Percentiles rank a stretch among this genome's conserved stretches.
Evolutionary conservation across 805 yeast genomes (phyloP).

Genomic region (Spathaspora girioi): DNA sequence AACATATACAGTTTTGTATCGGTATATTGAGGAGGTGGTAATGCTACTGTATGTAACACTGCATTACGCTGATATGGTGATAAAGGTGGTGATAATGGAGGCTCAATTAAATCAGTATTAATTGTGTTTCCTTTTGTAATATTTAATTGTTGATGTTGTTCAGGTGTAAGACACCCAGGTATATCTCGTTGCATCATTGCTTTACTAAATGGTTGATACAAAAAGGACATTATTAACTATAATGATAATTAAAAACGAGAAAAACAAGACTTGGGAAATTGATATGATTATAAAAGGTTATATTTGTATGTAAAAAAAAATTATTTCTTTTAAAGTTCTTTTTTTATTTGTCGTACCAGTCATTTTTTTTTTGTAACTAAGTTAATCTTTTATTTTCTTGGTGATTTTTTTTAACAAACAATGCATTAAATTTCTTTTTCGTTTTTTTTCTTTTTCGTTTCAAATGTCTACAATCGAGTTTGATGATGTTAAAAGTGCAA

Average conservation of each 20-base stretch:
- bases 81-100: slow-evolving; percentile 45
- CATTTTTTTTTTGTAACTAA: background rate
- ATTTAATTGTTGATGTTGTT: background rate
- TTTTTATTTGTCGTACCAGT: background rate
- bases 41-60: slow-evolving; percentile 1
- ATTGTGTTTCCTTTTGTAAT: background rate
- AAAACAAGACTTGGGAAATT: background rate
- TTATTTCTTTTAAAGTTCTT: background rate
- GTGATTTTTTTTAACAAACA: background rate
- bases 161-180: slow-evolving; percentile 4
- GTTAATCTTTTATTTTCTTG: background rate
- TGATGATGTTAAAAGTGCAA: background rate
- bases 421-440: background rate
- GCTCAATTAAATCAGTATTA: background rate
- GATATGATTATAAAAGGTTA: background rate
- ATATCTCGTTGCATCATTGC: slow-evolving; percentile 3
- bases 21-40: slow-evolving; percentile 1
- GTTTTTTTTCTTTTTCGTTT: background rate
- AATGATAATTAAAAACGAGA: background rate
- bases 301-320: background rate
- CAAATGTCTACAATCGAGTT: background rate
- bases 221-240: slow-evolving; percentile 3
- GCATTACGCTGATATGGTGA: slow-evolving; percentile 35
- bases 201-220: slow-evolving; percentile 4
- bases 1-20: slow-evolving; percentile 16